Percentiles rank a stretch among this genome's conserved stretches.
These are phyloP conservation scores for Fraxinus dipetala DNA, from an alignment of 305 asterid species.

Conservation along the genomic window DNA sequence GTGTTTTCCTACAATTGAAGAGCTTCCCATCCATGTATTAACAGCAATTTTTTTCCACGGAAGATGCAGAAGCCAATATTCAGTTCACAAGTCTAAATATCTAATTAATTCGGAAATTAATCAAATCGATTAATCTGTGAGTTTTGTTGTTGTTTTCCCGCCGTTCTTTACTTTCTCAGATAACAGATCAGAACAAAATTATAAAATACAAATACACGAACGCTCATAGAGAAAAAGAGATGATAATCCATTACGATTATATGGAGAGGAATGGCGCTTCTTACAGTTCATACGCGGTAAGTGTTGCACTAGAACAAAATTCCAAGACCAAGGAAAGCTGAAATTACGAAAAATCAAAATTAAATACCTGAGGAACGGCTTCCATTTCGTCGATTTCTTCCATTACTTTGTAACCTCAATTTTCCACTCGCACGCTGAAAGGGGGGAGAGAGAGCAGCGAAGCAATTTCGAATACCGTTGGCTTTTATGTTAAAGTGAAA, in stretches of 20 bases:
- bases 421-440: neutral
- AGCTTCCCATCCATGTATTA: neutral
- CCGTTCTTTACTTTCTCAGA: neutral
- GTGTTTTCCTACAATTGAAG: neutral
- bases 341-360: neutral
- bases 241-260: neutral
- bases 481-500: neutral
- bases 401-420: slow-evolving; percentile 30
- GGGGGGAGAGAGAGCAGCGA: neutral
- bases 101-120: neutral
- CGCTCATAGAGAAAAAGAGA: neutral
- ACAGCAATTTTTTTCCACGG: neutral
- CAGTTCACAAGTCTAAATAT: neutral
- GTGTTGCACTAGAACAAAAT: neutral
- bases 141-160: neutral
- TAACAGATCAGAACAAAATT: neutral
- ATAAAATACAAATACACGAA: neutral
- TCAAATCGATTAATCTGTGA: neutral
- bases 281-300: neutral
- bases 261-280: neutral
- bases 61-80: neutral
- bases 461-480: slow-evolving; percentile 1
- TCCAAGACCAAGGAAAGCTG: neutral
- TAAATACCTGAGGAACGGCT: slow-evolving; percentile 52
- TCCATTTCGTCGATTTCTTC: slow-evolving; percentile 86